Base-by-base conservation (phyloP, 2,329 filamentous ascomycete species). In the Penicillium sp. region DNA sequence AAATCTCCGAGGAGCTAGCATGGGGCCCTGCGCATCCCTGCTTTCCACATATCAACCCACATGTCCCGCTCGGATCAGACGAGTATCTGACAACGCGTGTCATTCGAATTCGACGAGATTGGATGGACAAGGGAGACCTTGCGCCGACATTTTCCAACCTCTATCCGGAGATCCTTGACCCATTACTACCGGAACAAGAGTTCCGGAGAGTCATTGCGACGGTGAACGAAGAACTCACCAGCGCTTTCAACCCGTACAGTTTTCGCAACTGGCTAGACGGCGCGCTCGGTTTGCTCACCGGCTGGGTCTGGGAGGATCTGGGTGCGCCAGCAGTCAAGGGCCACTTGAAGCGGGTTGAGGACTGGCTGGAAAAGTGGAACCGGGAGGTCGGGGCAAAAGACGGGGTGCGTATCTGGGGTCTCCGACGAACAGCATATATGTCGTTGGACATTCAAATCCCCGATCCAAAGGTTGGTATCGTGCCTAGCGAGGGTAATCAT, bases 21-120 rank as follows among this genome's bases (percentile, higher is more conserved):
- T 99, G 95, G 95, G 94, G 95, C 0, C 93, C 93, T 15, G 88
- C 90, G 46, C 95, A 99, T 75, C 94, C 95, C 5, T 99, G 95
- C 76, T 98, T 90, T 74, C 95, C 95, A 53, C 95, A 98, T 73
- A 82, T 92, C 45, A 98, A 98, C 73, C 91, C 93, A 0, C 93
- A 99, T 76, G 94, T 97, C 6, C 89, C 93, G 0, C 74, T 91
- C 11, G 83, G 88, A 60, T 96, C 92, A 7, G 83, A 86, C 15
- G 88, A 96, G 67, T 92, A 92, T 72, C 78, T 84, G 50, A 88
- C 84, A 7, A 99, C 95, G 2, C 90, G 94, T 60, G 91, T 99
- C 66, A 97, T 99, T 71, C 90, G 95, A 17, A 90, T 99, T 65
- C 89, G 90, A 61, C 86, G 95, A 47, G 95, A 99, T 77, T 99